A percentile compares a stretch with the other conserved stretches of the same genome.
Conservation (phyloP, 2,329 filamentous ascomycete species). For the Colletotrichum shisoi region DNA sequence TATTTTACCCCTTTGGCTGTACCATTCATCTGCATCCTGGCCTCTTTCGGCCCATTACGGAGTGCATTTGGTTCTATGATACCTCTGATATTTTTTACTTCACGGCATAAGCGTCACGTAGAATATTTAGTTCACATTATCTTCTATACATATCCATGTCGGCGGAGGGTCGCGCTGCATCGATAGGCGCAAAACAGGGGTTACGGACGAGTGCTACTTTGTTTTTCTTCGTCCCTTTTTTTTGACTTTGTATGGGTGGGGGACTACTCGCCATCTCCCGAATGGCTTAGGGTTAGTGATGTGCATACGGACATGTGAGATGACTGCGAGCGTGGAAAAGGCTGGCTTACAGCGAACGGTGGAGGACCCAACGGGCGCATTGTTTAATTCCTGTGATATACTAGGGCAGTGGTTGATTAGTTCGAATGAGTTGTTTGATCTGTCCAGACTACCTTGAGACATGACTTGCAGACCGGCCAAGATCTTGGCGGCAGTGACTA, state of each 20-base stretch:
- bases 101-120: constrained; percentile 39
- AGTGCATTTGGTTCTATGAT: constrained; percentile 40
- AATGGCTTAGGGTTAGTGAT: constrained; percentile 22
- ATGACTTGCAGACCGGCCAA: constrained; percentile 19
- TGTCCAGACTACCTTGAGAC: constrained; percentile 1
- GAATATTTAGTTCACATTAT: constrained; percentile 29
- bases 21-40: constrained; percentile 34
- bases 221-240: background rate
- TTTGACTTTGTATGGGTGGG: background rate
- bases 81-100: constrained; percentile 35
- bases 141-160: constrained; percentile 17
- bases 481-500: constrained; percentile 14
- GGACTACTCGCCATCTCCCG: constrained; percentile 11
- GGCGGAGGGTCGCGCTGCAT: constrained; percentile 26
- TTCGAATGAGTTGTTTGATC: constrained; percentile 30
- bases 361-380: constrained; percentile 17
- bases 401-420: constrained; percentile 15
- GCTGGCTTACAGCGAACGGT: constrained; percentile 12
- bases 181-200: constrained; percentile 26
- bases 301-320: constrained; percentile 35
- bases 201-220: constrained; percentile 25
- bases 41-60: constrained; percentile 25
- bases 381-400: constrained; percentile 28
- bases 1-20: constrained; percentile 22
- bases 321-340: constrained; percentile 23